Conservation (phyloP, 73 alveolate species). For the Blepharisma japonicum region DNA sequence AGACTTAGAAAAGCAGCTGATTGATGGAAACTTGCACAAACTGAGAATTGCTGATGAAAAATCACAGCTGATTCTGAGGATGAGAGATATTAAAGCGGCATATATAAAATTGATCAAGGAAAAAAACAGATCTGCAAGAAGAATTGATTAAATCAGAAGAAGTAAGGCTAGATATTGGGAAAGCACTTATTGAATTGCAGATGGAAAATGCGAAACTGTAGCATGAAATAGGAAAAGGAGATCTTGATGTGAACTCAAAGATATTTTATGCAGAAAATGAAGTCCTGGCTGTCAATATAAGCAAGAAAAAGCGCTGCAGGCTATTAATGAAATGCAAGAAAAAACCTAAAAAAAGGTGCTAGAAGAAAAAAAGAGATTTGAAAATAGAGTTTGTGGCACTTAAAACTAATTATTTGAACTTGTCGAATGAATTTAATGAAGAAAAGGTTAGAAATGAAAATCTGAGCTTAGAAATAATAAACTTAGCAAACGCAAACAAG, state of each 20-base stretch:
- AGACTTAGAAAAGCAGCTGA: conserved; percentile 61
- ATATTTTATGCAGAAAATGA: conserved; percentile 87
- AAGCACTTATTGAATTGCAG: conserved; percentile 60
- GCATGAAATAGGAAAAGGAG: conserved; percentile 49
- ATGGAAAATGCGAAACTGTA: conserved; percentile 52
- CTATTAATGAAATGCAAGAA: conserved; percentile 64
- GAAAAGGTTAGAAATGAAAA: conserved; percentile 89
- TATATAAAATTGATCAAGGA: conserved; percentile 54
- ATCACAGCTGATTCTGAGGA: conserved; percentile 39
- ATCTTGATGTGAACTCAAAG: conserved; percentile 79
- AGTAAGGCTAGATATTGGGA: conserved; percentile 51
- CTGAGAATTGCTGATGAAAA: conserved; percentile 59
- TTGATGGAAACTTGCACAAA: conserved; percentile 53
- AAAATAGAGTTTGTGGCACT: conserved; percentile 88
- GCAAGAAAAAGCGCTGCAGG: conserved; percentile 72
- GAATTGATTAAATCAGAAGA: conserved; percentile 59
- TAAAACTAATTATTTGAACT: conserved; percentile 83
- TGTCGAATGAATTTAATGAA: conserved; percentile 83
- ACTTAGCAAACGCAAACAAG: conserved; percentile 68
- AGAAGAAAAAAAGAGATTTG: conserved; percentile 71
- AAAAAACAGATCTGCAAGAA: conserved; percentile 57
- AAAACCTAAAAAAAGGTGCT: conserved; percentile 57
- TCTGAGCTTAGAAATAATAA: conserved; percentile 83
- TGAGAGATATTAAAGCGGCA: conserved; percentile 55
- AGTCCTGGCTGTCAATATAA: conserved; percentile 74